Evolutionary conservation across 371 early-diverging fungal genomes (phyloP).

Genomic region (Mortierella sp.): DNA sequence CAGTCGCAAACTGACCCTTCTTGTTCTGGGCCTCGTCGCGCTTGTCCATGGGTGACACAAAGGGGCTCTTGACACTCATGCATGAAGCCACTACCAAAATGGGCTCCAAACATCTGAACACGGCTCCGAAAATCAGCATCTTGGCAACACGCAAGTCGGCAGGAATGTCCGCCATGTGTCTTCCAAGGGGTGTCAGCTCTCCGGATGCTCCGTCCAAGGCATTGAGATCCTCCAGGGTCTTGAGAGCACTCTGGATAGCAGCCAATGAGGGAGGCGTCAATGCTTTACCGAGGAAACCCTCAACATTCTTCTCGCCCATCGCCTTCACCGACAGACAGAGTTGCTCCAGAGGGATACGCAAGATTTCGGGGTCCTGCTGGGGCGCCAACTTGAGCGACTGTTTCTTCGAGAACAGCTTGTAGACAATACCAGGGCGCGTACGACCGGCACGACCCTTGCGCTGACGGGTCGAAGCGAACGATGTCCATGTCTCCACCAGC

Average conservation of each 20-base stretch:
- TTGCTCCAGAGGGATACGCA: constrained; percentile 85
- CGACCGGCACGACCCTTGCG: constrained; percentile 96
- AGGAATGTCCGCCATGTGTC: constrained; percentile 89
- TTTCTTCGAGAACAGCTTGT: constrained; percentile 72
- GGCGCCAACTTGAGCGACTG: constrained; percentile 69
- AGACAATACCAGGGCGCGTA: constrained; percentile 85
- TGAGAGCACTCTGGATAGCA: constrained; percentile 73
- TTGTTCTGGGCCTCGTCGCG: constrained; percentile 73
- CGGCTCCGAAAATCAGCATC: constrained; percentile 85
- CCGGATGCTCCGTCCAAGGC: constrained; percentile 69
- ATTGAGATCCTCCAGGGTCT: constrained; percentile 67
- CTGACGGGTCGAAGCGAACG: constrained; percentile 89
- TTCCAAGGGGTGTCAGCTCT: constrained; percentile 89
- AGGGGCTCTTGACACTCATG: constrained; percentile 80
- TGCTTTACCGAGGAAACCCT: constrained; percentile 70
- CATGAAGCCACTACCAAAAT: constrained; percentile 86
- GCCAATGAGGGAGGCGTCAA: constrained; percentile 82
- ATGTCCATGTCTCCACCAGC: constrained; percentile 74
- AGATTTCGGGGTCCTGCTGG: constrained; percentile 82
- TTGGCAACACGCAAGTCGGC: constrained; percentile 93
- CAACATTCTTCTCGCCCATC: constrained; percentile 74
- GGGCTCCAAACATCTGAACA: constrained; percentile 86
- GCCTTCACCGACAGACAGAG: constrained; percentile 86
- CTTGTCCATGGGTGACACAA: constrained; percentile 74
- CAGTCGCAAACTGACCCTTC: constrained; percentile 66